Conservation (phyloP, 2,329 filamentous ascomycete species). For the Plenodomus tracheiphilus region DNA sequence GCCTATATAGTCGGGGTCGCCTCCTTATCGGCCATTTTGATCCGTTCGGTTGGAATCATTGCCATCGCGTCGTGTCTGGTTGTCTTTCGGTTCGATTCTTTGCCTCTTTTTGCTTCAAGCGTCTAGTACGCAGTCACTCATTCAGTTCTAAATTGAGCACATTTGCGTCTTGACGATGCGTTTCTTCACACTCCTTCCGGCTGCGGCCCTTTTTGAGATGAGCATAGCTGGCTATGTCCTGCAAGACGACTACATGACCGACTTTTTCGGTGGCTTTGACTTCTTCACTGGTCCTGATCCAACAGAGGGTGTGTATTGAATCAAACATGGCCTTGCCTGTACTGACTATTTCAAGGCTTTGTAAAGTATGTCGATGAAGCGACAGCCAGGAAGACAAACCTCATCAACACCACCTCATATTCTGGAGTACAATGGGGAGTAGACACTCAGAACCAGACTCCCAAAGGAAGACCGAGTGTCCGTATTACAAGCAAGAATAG, state of each 20-base stretch:
- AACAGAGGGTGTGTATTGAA: conserved; percentile 42
- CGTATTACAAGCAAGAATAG: conserved; percentile 52
- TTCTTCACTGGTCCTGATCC: conserved; percentile 51
- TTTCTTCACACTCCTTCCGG: conserved; percentile 40
- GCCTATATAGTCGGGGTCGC: conserved; percentile 27
- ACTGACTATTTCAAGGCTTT: conserved; percentile 34
- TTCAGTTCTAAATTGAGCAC: conserved; percentile 26
- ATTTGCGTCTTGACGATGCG: conserved; percentile 38
- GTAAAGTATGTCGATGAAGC: conserved; percentile 46
- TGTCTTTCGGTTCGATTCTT: conserved; percentile 17
- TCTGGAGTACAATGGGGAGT: conserved; percentile 51
- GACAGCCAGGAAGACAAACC: conserved; percentile 45
- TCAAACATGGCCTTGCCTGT: conserved; percentile 9
- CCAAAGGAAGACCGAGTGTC: conserved; percentile 50
- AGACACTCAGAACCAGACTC: conserved; percentile 45
- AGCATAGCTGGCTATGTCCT: conserved; percentile 48
- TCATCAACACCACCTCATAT: conserved; percentile 43
- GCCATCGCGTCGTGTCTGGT: conserved; percentile 20
- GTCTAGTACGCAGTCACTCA: conserved; percentile 34
- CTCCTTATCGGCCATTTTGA: conserved; percentile 8
- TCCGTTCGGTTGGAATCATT: conserved; percentile 11
- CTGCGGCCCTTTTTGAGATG: conserved; percentile 37
- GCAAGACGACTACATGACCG: conserved; percentile 46
- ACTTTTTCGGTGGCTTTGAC: conserved; percentile 52
- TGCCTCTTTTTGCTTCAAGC: conserved; percentile 28